Conservation (phyloP, 1,284 basidiomycete species). For the Amylostereum areolatum region DNA sequence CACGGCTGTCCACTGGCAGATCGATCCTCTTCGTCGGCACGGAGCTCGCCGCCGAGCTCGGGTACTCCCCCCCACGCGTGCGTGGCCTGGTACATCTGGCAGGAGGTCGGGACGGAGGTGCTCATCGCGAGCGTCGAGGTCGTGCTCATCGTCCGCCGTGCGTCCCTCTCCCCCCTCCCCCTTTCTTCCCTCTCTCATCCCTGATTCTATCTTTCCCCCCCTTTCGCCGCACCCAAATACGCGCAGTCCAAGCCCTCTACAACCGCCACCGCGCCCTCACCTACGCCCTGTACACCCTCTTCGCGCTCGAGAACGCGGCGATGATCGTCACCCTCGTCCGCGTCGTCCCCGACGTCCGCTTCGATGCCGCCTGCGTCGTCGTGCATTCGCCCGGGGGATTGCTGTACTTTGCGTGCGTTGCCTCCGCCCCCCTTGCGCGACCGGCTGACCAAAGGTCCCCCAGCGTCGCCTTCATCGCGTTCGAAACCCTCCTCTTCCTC, state of each 20-base stretch:
- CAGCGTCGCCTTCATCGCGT: slow-evolving; percentile 28
- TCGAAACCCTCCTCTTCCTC: slow-evolving; percentile 29
- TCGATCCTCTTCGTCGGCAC: slow-evolving; percentile 6
- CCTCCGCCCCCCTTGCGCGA: background rate
- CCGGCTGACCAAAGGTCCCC: no score
- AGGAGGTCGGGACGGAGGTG: slow-evolving; percentile 23
- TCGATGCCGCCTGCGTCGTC: slow-evolving; percentile 18
- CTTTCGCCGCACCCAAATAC: no score
- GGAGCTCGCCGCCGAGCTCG: slow-evolving; percentile 5
- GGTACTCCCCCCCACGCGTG: slow-evolving; percentile 15
- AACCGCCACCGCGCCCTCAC: slow-evolving; percentile 15
- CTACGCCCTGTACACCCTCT: slow-evolving; percentile 16
- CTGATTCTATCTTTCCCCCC: background rate
- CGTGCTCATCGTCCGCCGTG: slow-evolving; percentile 27
- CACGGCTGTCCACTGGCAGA: background rate
- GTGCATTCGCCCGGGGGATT: slow-evolving; percentile 19
- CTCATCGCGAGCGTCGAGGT: slow-evolving; percentile 24
- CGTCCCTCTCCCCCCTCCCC: slow-evolving; percentile 4
- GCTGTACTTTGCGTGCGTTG: slow-evolving; percentile 23
- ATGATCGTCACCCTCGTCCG: slow-evolving; percentile 21
- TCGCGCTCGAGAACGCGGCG: slow-evolving; percentile 17
- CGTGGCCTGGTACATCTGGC: slow-evolving; percentile 24
- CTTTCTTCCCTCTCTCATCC: background rate
- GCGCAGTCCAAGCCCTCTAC: slow-evolving; percentile 28
- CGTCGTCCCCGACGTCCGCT: slow-evolving; percentile 21